Conservation (phyloP, 208 protist genomes). For the Wallacemonas sp. region DNA sequence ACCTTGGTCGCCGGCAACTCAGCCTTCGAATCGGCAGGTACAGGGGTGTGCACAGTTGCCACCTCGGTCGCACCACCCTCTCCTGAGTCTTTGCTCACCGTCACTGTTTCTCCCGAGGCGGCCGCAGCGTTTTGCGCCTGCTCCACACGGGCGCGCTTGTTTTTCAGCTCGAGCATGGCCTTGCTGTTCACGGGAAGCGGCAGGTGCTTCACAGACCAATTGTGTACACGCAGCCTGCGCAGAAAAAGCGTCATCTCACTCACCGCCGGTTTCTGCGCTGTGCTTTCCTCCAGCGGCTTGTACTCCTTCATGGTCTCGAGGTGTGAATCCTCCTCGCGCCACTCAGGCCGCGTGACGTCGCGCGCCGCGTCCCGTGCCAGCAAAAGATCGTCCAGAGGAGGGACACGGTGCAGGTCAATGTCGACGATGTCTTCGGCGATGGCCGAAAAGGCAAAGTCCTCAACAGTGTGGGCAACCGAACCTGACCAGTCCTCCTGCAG, state of each 20-base stretch:
- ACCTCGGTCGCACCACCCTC: too few relatives aligned
- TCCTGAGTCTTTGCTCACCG: not conserved
- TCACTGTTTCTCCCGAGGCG: not conserved
- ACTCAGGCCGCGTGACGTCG: conserved; percentile 32
- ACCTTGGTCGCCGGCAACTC: not conserved
- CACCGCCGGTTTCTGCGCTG: conserved; percentile 10
- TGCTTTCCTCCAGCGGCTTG: conserved; percentile 16
- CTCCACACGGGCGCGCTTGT: conserved; percentile 16
- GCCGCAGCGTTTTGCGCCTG: not conserved
- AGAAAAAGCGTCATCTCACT: conserved; percentile 81
- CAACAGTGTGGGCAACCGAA: conserved; percentile 27
- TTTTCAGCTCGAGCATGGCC: conserved; percentile 29
- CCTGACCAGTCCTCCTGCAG: conserved; percentile 54
- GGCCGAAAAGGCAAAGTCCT: conserved; percentile 32
- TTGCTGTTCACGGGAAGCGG: conserved; percentile 29
- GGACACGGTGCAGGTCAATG: conserved; percentile 55
- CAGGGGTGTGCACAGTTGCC: too few relatives aligned
- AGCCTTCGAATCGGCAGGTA: too few relatives aligned
- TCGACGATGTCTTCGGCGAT: conserved; percentile 64
- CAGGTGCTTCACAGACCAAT: conserved; percentile 57
- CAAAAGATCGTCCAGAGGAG: conserved; percentile 56
- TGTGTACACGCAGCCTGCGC: conserved; percentile 74
- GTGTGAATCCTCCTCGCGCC: conserved; percentile 54
- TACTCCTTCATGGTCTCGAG: conserved; percentile 58
- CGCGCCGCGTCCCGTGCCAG: conserved; percentile 37